Percentiles rank a stretch among this genome's conserved stretches.
Conservation (phyloP, 2,329 filamentous ascomycete genomes). For the Sarocladium brachiariae region DNA sequence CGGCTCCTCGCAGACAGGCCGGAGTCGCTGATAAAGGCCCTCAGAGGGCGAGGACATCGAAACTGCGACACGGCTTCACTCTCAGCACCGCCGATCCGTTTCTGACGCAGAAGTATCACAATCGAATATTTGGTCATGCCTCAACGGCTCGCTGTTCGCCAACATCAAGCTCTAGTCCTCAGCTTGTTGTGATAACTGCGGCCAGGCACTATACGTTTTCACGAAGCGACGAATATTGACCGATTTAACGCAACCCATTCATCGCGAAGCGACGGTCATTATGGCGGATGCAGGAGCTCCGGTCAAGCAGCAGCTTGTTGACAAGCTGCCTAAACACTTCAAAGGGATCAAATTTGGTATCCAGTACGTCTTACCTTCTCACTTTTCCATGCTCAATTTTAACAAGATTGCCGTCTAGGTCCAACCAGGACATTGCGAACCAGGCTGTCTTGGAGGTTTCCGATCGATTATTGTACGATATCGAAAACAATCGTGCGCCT, state of each 20-base stretch:
- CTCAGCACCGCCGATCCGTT: not conserved
- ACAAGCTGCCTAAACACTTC: conserved; percentile 82
- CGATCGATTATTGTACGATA: conserved; percentile 89
- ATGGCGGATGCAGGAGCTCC: conserved; percentile 7
- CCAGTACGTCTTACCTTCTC: conserved; percentile 46
- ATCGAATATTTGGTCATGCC: conserved; percentile 1
- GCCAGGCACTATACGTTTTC: not conserved
- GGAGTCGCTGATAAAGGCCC: not conserved
- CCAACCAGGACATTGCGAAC: conserved; percentile 89
- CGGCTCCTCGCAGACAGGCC: not conserved
- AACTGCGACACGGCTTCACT: not conserved
- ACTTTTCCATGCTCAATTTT: not conserved
- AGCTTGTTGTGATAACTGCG: conserved; percentile 5
- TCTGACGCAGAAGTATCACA: not conserved
- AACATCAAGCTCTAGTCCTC: conserved; percentile 8
- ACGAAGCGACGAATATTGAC: not conserved
- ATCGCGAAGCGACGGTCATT: not conserved
- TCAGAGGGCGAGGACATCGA: not conserved
- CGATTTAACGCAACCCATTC: not conserved
- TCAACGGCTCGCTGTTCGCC: not conserved
- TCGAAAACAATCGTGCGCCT: conserved; percentile 69
- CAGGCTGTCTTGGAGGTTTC: conserved; percentile 92
- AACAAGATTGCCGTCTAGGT: conserved; percentile 40
- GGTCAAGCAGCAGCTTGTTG: conserved; percentile 74
- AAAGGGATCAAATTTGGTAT: conserved; percentile 89